Evolutionary conservation across 371 early-diverging fungal species (phyloP).

Genomic region (Zychaea mexicana): DNA sequence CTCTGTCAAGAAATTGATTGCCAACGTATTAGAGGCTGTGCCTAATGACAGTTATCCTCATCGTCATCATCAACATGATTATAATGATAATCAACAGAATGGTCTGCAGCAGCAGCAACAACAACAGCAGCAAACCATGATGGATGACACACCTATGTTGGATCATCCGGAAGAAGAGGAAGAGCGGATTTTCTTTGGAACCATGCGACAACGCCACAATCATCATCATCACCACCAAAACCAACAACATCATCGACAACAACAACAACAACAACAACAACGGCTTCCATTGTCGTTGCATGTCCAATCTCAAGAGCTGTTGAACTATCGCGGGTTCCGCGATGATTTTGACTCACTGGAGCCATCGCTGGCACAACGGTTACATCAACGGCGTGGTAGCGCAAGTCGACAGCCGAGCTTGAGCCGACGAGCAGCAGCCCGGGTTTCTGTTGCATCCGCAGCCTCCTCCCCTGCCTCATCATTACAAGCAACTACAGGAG

Average conservation of each 20-base stretch:
- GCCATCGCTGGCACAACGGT: background rate
- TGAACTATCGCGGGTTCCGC: background rate
- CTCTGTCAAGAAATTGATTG: slow-evolving; percentile 30
- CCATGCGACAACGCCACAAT: background rate
- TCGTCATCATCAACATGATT: too few relatives aligned
- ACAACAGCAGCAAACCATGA: slow-evolving; percentile 3
- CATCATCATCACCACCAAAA: background rate
- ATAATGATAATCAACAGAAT: too few relatives aligned
- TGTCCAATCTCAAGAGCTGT: background rate
- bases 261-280: too few relatives aligned
- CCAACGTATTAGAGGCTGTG: background rate
- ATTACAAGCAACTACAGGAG: background rate
- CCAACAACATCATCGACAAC: background rate
- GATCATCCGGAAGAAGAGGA: slow-evolving; percentile 4
- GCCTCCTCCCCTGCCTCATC: background rate
- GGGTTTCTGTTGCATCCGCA: background rate
- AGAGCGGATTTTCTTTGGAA: background rate
- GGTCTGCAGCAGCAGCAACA: background rate
- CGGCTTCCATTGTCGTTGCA: too few relatives aligned
- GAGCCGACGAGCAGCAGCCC: background rate
- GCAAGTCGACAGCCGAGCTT: background rate
- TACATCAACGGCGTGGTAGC: background rate
- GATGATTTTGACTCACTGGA: background rate
- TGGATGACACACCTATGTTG: background rate
- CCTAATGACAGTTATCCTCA: too few relatives aligned